Evolutionary conservation across 768 basidiomycete species (phyloP).

Genomic region (Dentipellis sp.): DNA sequence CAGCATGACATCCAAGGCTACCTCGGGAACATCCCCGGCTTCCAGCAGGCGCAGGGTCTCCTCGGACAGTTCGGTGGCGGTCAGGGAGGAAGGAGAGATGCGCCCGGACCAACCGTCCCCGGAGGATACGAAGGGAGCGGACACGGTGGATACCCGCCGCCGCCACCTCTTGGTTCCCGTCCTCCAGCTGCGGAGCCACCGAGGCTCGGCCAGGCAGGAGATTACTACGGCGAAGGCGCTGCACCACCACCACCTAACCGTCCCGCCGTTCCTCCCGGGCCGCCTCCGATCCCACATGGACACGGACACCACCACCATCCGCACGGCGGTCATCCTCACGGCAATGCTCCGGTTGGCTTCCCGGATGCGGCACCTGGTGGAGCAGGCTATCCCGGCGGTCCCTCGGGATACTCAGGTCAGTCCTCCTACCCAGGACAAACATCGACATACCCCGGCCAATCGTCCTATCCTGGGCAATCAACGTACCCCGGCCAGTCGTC

Average conservation of each 20-base stretch:
- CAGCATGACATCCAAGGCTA: slow-evolving; percentile 42
- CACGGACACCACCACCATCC: not conserved
- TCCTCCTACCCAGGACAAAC: slow-evolving; percentile 11
- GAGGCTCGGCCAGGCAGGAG: not conserved
- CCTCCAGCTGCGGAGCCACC: not conserved
- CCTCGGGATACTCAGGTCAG: slow-evolving; percentile 4
- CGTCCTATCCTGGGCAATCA: not conserved
- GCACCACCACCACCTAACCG: not conserved
- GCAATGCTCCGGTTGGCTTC: not conserved
- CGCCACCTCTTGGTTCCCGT: not conserved
- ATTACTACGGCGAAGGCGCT: slow-evolving; percentile 3
- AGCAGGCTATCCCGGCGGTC: not conserved
- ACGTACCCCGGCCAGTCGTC: not conserved
- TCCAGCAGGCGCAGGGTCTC: slow-evolving; percentile 30
- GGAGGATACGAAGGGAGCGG: not conserved
- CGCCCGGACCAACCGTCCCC: not conserved
- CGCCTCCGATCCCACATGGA: not conserved
- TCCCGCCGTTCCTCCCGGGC: not conserved
- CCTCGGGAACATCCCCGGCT: slow-evolving; percentile 36
- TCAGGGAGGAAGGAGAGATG: slow-evolving; percentile 9
- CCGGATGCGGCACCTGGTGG: not conserved
- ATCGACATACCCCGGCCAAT: not conserved
- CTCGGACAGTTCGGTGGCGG: slow-evolving; percentile 24
- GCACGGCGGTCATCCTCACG: not conserved
- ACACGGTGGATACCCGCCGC: not conserved